Evolutionary conservation across 805 yeast genomes (phyloP).

Genomic region (Yamadazyma philogaea): DNA sequence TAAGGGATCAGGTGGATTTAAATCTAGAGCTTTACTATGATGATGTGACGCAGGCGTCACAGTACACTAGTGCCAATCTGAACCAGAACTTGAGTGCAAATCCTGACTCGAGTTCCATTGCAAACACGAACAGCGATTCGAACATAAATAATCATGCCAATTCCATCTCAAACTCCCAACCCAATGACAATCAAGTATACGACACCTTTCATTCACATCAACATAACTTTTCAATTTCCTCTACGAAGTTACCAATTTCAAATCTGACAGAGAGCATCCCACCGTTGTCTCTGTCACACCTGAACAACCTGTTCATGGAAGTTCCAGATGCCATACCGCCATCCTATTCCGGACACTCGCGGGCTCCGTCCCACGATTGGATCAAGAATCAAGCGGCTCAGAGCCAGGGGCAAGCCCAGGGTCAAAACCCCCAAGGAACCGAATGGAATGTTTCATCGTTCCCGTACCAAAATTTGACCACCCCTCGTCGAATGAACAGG

Average conservation of each 20-base stretch:
- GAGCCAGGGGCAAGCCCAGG: neutral
- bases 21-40: neutral
- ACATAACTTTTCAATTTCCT: conserved; percentile 10
- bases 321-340: neutral
- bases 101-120: neutral
- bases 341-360: neutral
- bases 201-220: conserved; percentile 8
- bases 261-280: conserved; percentile 33
- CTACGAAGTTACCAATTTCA: conserved; percentile 14
- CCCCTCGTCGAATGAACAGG: conserved; percentile 1
- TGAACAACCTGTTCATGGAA: conserved; percentile 22
- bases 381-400: neutral
- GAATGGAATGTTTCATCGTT: neutral
- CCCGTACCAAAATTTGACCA: neutral
- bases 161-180: neutral
- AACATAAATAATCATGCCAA: too few relatives aligned
- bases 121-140: neutral
- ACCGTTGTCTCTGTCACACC: conserved; percentile 32
- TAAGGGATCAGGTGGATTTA: conserved; percentile 1
- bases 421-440: too few relatives aligned
- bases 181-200: conserved; percentile 3
- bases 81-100: neutral
- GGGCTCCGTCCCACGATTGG: conserved; percentile 1
- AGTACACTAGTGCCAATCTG: neutral
- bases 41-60: neutral